Evolutionary conservation across 768 basidiomycete species (phyloP).

Genomic region (Tulasnella sp.): DNA sequence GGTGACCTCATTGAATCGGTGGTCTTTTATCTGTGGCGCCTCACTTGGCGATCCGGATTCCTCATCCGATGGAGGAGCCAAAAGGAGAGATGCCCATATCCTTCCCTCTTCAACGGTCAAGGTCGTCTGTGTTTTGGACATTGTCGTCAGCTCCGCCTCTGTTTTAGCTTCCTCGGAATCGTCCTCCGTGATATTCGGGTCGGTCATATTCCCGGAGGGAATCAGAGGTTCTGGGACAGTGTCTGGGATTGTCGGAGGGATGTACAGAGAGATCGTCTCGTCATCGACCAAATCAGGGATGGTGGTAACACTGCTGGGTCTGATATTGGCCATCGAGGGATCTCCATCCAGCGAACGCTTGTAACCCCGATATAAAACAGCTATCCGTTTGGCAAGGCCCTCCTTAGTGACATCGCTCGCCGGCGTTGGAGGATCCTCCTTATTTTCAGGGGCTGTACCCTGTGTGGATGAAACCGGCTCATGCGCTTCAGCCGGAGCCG

Average conservation of each 20-base stretch:
- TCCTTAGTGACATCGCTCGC: not conserved
- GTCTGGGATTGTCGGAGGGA: not conserved
- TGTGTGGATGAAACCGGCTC: no score
- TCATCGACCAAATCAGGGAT: no score
- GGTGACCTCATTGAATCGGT: slow-evolving; percentile 20
- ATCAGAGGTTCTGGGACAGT: not conserved
- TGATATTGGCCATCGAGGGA: no score
- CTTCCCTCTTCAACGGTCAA: slow-evolving; percentile 50
- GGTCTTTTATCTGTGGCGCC: not conserved
- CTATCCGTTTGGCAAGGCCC: not conserved
- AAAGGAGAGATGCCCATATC: slow-evolving; percentile 43
- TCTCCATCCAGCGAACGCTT: not conserved
- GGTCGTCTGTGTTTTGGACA: slow-evolving; percentile 51
- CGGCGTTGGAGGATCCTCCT: no score
- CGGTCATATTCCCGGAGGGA: not conserved
- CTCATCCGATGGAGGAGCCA: not conserved
- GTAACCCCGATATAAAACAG: slow-evolving; percentile 6
- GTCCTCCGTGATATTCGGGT: not conserved
- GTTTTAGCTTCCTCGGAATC: not conserved
- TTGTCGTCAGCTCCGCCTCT: slow-evolving; percentile 1
- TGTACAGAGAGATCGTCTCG: no score
- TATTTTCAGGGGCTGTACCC: no score
- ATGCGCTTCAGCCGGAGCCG: no score
- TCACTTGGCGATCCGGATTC: not conserved
- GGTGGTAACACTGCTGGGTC: no score